Conservation (phyloP, 805 yeast species). For the Candida methanosorbosa region DNA sequence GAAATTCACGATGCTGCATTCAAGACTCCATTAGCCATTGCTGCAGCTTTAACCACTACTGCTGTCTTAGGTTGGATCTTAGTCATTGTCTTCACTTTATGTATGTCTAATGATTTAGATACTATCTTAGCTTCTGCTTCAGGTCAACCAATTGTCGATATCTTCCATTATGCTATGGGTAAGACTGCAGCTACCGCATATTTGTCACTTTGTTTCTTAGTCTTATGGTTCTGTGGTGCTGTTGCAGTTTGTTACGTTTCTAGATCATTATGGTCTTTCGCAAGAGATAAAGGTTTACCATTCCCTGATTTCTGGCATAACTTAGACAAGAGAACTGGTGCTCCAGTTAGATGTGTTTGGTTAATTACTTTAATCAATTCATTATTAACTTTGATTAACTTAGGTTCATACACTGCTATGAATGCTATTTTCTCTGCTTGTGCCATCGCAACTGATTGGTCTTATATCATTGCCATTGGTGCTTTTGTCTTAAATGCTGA, state of each 20-base stretch:
- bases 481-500: slow-evolving; percentile 36
- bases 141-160: slow-evolving; percentile 48
- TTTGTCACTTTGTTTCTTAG: slow-evolving; percentile 37
- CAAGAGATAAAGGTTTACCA: slow-evolving; percentile 49
- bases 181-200: slow-evolving; percentile 44
- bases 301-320: slow-evolving; percentile 32
- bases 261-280: slow-evolving; percentile 48
- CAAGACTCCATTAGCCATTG: slow-evolving; percentile 51
- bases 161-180: slow-evolving; percentile 42
- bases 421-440: slow-evolving; percentile 47
- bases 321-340: slow-evolving; percentile 29
- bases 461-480: slow-evolving; percentile 38
- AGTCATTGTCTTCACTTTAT: slow-evolving; percentile 36
- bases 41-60: slow-evolving; percentile 41
- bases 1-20: slow-evolving; percentile 46
- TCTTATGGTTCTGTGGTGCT: slow-evolving; percentile 45
- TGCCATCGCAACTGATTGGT: slow-evolving; percentile 41
- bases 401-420: slow-evolving; percentile 36
- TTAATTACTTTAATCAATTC: slow-evolving; percentile 31
- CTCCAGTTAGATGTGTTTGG: slow-evolving; percentile 39
- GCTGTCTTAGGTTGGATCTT: slow-evolving; percentile 42
- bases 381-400: slow-evolving; percentile 34
- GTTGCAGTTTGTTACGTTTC: slow-evolving; percentile 42
- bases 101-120: slow-evolving; percentile 32
- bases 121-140: slow-evolving; percentile 23